Evolutionary conservation across 2,329 filamentous ascomycete species (phyloP).

Genomic region (Phialocephala subalpina): DNA sequence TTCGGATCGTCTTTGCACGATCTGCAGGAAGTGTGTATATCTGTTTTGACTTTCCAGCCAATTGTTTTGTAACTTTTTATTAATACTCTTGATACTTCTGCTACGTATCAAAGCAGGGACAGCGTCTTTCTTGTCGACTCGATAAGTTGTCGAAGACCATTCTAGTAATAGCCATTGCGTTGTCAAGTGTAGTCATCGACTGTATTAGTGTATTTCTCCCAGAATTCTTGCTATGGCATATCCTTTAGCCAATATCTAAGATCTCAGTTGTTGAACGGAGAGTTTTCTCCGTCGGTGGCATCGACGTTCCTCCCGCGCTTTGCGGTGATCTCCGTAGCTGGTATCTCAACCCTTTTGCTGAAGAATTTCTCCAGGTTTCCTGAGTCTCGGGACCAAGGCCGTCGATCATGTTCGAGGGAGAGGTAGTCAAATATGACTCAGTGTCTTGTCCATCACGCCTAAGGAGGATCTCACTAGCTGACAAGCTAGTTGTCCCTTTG

Average conservation of each 20-base stretch:
- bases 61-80: not conserved
- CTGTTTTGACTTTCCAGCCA: not conserved
- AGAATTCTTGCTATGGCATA: not conserved
- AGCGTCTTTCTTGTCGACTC: not conserved
- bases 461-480: not conserved
- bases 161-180: not conserved
- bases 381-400: not conserved
- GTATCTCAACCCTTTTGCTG: too few relatives aligned
- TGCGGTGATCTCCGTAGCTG: not conserved
- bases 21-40: not conserved
- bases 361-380: not conserved
- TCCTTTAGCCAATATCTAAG: not conserved
- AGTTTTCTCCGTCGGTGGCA: not conserved
- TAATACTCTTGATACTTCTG: not conserved
- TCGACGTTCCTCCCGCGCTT: not conserved
- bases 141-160: not conserved
- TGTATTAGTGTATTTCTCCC: not conserved
- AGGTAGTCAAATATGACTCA: not conserved
- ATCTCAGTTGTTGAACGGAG: not conserved
- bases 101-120: not conserved
- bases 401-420: not conserved
- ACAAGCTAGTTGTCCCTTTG: not conserved
- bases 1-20: not conserved
- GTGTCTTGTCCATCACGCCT: not conserved
- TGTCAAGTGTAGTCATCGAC: not conserved